phyloP scores from a whole-genome alignment of 371 early-diverging fungal species.

The Mucor sp. region DNA sequence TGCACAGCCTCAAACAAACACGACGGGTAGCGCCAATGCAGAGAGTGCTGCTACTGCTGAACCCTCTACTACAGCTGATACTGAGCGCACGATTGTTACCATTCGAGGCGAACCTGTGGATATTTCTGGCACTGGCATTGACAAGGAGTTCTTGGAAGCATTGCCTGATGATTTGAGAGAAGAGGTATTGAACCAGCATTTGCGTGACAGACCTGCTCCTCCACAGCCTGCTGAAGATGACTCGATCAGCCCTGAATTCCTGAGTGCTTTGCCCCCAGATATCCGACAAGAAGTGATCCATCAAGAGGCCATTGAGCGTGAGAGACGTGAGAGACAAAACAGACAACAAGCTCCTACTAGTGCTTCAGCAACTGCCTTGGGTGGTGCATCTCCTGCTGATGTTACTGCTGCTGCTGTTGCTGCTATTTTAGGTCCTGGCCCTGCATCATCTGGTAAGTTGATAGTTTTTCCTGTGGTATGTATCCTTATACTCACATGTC shows the following conservation, averaged over 20 bases:
- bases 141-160: slow-evolving; percentile 92
- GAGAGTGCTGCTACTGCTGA: slow-evolving; percentile 25
- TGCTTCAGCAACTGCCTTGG: slow-evolving; percentile 12
- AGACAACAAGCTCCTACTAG: slow-evolving; percentile 30
- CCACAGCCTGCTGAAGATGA: slow-evolving; percentile 36
- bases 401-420: background rate
- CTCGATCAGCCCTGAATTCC: slow-evolving; percentile 73
- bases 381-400: background rate
- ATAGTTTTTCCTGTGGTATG: background rate
- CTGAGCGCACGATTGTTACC: slow-evolving; percentile 44
- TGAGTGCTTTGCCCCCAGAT: slow-evolving; percentile 80
- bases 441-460: slow-evolving; percentile 4
- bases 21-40: slow-evolving; percentile 90
- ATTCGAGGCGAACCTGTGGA: slow-evolving; percentile 71
- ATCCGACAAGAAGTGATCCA: slow-evolving; percentile 78
- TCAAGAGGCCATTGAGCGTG: slow-evolving; percentile 65
- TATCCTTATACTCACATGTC: background rate
- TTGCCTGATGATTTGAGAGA: slow-evolving; percentile 93
- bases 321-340: slow-evolving; percentile 52
- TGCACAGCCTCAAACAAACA: slow-evolving; percentile 63
- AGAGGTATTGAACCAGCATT: slow-evolving; percentile 84
- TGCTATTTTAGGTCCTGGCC: background rate
- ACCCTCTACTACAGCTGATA: background rate
- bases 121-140: slow-evolving; percentile 94
- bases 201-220: slow-evolving; percentile 24